A percentile compares a stretch with the other conserved stretches of the same genome.
phyloP scores from a whole-genome alignment of 106 monocot species.

The Acorus gramineus region DNA sequence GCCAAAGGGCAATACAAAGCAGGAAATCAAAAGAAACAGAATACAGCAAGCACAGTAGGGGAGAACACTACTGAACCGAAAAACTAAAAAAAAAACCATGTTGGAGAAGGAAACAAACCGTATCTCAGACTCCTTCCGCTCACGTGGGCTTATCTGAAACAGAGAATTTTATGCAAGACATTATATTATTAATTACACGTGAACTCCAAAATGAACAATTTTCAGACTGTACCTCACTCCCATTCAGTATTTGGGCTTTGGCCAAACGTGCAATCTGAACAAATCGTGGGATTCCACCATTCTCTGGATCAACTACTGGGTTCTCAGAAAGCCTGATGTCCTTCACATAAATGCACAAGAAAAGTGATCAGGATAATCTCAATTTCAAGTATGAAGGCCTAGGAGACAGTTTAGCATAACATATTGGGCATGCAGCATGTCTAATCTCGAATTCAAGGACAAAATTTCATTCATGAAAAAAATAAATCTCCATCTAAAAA shows the following conservation, averaged over 20 bases:
- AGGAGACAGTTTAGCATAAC: too few relatives aligned
- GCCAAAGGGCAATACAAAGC: too few relatives aligned
- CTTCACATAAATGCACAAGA: constrained; percentile 31
- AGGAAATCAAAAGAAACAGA: too few relatives aligned
- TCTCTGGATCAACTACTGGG: constrained; percentile 69
- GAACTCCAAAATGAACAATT: not conserved
- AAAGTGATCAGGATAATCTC: too few relatives aligned
- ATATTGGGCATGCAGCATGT: too few relatives aligned
- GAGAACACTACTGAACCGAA: not conserved
- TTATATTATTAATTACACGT: too few relatives aligned
- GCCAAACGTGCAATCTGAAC: constrained; percentile 71
- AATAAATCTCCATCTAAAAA: too few relatives aligned
- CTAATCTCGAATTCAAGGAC: too few relatives aligned
- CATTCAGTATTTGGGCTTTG: constrained; percentile 81
- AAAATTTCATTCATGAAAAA: too few relatives aligned
- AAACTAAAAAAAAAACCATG: not conserved
- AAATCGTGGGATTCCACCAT: constrained; percentile 80
- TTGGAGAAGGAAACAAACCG: constrained; percentile 39
- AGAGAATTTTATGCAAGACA: too few relatives aligned
- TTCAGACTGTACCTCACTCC: constrained; percentile 67
- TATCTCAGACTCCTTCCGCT: constrained; percentile 92
- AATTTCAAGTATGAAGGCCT: too few relatives aligned
- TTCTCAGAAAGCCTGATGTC: constrained; percentile 95
- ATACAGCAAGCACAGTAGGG: not conserved
- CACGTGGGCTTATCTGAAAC: constrained; percentile 65